Evolutionary conservation across 768 basidiomycete genomes (phyloP), one percentile per base, ranked within the genome.

Genomic region (Psilocybe cyanescens): DNA sequence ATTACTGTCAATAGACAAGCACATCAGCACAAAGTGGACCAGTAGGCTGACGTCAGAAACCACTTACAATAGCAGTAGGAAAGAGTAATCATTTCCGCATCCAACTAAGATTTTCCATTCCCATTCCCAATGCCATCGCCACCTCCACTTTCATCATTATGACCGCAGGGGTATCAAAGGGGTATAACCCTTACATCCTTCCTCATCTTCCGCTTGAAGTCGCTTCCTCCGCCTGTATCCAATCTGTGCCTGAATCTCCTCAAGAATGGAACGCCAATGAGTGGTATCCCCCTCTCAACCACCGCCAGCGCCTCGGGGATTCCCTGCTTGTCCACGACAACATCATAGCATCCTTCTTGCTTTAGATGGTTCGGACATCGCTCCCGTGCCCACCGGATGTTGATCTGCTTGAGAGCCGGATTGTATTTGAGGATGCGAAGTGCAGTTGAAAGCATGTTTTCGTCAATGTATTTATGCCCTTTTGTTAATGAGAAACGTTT

Each of bases 311-410:
- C 66, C n/a, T 66, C 64, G 4, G 74, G 71, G 14, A 44, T 31
- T 6, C 69, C 74, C 33, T 70, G 64, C 50, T 59, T 57, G 29
- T 70, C 65, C 4, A 59, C 58, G 0, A 75, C 61, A 14, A 81
- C 72, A 54, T 80, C 78, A 62, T 81, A 81, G 16, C 65, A 67
- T 0, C 82, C 81, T 62, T 81, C 80, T 61, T 81, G 80, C 62
- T 83, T 83, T 28, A 84, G 68, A 63, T 82, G 81, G 54, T 82
- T 82, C 24, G 77, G 76, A 60, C 80, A 80, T 54, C 71, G 72
- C 60, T 82, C 79, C 49, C 78, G 71, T 33, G 81, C 82, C 80
- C 80, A 83, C n/a, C 82, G 74, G 37, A 84, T 74, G 61, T 72
- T 80, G 39, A 83, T 75, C 61, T 81, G 78, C 63, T 74, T 72